These are phyloP conservation scores for Sclerotiophoma versabilis DNA, from an alignment of 2,329 filamentous ascomycete species.

Conservation along the genomic window DNA sequence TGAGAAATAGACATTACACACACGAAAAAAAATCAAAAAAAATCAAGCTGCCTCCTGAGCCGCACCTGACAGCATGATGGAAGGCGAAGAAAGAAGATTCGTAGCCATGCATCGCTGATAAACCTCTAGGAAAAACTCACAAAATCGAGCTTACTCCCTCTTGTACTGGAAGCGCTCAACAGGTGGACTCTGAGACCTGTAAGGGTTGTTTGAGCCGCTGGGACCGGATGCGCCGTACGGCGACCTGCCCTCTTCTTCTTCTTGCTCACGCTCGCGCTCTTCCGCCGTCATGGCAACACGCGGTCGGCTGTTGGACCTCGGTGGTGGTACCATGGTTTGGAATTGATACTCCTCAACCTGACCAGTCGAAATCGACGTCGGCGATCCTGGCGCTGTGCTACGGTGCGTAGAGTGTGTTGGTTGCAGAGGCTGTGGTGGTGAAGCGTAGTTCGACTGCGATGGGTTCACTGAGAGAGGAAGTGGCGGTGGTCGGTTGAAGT, in stretches of 20 bases:
- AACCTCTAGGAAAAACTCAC: neutral
- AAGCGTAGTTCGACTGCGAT: slow-evolving; percentile 21
- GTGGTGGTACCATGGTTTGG: slow-evolving; percentile 43
- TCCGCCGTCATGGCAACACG: slow-evolving; percentile 23
- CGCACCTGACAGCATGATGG: neutral
- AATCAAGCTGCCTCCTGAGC: slow-evolving; percentile 6
- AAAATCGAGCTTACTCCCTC: neutral
- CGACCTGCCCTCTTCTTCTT: slow-evolving; percentile 24
- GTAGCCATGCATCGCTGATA: slow-evolving; percentile 4
- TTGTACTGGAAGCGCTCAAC: slow-evolving; percentile 12
- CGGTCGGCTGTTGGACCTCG: slow-evolving; percentile 30
- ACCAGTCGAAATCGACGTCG: slow-evolving; percentile 42
- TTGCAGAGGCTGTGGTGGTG: slow-evolving; percentile 25
- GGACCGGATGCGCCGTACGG: slow-evolving; percentile 20
- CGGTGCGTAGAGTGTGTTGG: slow-evolving; percentile 25
- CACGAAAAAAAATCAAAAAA: too few species aligned
- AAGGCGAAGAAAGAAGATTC: neutral
- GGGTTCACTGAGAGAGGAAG: slow-evolving; percentile 38
- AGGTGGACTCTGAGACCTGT: slow-evolving; percentile 12
- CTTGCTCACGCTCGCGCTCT: slow-evolving; percentile 25
- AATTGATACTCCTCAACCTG: slow-evolving; percentile 44
- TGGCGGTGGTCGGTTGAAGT: slow-evolving; percentile 37
- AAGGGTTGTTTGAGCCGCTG: slow-evolving; percentile 28
- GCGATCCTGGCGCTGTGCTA: slow-evolving; percentile 37
- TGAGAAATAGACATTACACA: slow-evolving; percentile 6